Conservation (phyloP, 192 early-diverging fungal species). For the Borealophlyctis nickersoniae region DNA sequence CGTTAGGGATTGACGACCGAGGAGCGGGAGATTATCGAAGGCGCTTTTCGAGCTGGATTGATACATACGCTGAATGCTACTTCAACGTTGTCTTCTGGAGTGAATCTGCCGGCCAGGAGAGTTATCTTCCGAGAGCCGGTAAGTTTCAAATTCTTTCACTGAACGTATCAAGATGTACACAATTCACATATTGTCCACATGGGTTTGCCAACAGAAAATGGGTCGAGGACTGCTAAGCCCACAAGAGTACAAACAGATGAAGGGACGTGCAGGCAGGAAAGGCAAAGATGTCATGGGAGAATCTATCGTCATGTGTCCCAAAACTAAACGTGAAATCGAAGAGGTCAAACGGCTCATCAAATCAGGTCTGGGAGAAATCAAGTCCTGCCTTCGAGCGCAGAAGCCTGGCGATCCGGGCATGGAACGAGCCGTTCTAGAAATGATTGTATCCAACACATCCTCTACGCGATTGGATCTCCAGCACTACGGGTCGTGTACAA, state of each 20-base stretch:
- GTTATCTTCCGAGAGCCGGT: slow-evolving; percentile 38
- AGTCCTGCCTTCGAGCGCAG: slow-evolving; percentile 31
- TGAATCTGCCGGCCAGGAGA: slow-evolving; percentile 39
- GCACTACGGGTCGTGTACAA: slow-evolving; percentile 1
- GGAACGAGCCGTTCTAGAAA: slow-evolving; percentile 40
- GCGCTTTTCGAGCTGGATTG: slow-evolving; percentile 34
- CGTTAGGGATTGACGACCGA: slow-evolving; percentile 26
- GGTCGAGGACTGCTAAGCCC: slow-evolving; percentile 24
- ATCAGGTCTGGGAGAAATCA: slow-evolving; percentile 30
- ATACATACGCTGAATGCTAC: slow-evolving; percentile 34
- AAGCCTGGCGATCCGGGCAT: slow-evolving; percentile 26
- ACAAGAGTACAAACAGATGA: slow-evolving; percentile 37
- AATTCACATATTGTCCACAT: background rate
- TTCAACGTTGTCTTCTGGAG: slow-evolving; percentile 38
- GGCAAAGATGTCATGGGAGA: slow-evolving; percentile 37
- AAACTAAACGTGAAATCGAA: slow-evolving; percentile 13
- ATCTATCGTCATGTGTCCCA: slow-evolving; percentile 31
- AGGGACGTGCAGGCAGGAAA: slow-evolving; percentile 39
- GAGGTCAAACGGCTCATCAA: slow-evolving; percentile 10
- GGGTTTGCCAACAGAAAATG: slow-evolving; percentile 13
- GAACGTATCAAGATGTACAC: slow-evolving; percentile 8
- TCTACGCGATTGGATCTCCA: slow-evolving; percentile 13
- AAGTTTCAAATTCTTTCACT: too few species aligned
- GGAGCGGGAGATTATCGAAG: slow-evolving; percentile 37
- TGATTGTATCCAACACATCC: slow-evolving; percentile 36